Base-by-base conservation (phyloP, 225 moss, liverwort and hornwort genomes). In the Marchantia polymorpha region DNA sequence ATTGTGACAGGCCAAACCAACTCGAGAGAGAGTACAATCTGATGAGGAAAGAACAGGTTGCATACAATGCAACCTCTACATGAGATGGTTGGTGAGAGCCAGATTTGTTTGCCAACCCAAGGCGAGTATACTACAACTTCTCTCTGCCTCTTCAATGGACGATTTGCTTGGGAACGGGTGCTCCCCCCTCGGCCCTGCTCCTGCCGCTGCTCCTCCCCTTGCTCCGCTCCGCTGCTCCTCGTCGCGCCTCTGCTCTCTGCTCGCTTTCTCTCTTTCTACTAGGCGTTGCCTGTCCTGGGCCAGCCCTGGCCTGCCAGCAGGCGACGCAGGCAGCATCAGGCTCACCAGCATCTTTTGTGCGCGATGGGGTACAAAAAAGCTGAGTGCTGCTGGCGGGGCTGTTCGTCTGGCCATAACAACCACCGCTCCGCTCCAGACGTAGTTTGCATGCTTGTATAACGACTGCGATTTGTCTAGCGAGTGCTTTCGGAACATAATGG, bases 371-470 rank as follows among this genome's bases (percentile, higher is more conserved):
- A 72, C 71, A 14, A 72, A 72, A 72, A 72, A 67, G 67, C 67
- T 67, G 67, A 13, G 39, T 39, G 13, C 30, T 67, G 30, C 49
- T 72, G 71, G 49, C 50, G 46, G 49, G 30, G 47, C 71, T 72
- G 71, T 51, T 72, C 50, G 19, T 50, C 71, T 48, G 71, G 27
- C 71, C 71, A 72, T 72, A 48, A 48, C 71, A 72, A 72, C 71
- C 47, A 72, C 71, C 71, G 71, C 71, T 72, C 71, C 71, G 71
- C 71, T 72, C 48, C 22, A 48, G 71, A 72, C 71, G 71, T 72
- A 72, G 71, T 50, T 72, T 72, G 71, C 71, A 72, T 72, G 71
- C 71, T 72, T 72, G 71, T 72, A 72, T 72, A 72, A 50, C 71
- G 71, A 72, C 71, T 72, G 50, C 49, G 50, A 72, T 67, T 67